These are phyloP conservation scores for Globisporangium canariense DNA, from an alignment of 352 stramenopile species.

Conservation along the genomic window DNA sequence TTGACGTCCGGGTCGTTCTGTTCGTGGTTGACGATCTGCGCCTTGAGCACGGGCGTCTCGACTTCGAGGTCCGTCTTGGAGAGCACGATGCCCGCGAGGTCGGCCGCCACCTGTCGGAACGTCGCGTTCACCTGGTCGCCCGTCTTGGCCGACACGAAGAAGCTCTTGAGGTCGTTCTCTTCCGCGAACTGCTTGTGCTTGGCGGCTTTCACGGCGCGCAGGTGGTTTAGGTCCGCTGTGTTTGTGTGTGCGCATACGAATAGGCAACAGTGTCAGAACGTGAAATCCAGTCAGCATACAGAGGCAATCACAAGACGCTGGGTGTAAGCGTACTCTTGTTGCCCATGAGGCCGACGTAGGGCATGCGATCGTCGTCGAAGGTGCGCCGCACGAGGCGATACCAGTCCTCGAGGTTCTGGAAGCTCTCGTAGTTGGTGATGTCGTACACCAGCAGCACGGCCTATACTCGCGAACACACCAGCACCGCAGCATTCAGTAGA, in stretches of 20 bases:
- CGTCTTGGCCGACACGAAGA: constrained; percentile 92
- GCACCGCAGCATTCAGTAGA: too few species aligned
- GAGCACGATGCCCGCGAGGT: constrained; percentile 81
- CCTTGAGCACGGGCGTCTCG: constrained; percentile 82
- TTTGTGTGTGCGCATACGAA: neutral
- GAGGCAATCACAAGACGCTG: too few species aligned
- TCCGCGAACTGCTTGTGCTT: constrained; percentile 93
- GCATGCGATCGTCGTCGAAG: constrained; percentile 85
- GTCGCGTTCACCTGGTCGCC: constrained; percentile 90
- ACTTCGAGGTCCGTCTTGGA: constrained; percentile 84
- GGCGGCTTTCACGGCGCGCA: constrained; percentile 82
- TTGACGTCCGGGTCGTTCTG: constrained; percentile 90
- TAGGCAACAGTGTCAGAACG: too few species aligned
- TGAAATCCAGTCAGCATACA: too few species aligned
- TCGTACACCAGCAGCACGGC: constrained; percentile 93
- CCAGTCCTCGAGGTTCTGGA: constrained; percentile 95
- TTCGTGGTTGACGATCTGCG: constrained; percentile 91
- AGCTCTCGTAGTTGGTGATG: constrained; percentile 95
- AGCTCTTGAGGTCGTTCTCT: constrained; percentile 91
- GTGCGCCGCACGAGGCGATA: constrained; percentile 88
- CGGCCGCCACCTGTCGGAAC: constrained; percentile 83
- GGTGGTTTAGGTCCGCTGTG: constrained; percentile 87
- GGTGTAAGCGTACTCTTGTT: constrained; percentile 78
- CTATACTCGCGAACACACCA: constrained; percentile 20
- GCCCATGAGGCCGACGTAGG: constrained; percentile 87